Percentiles rank a stretch among this genome's conserved stretches.
Evolutionary conservation across 768 basidiomycete species (phyloP).

Genomic region (Boletus rubroflammeus): DNA sequence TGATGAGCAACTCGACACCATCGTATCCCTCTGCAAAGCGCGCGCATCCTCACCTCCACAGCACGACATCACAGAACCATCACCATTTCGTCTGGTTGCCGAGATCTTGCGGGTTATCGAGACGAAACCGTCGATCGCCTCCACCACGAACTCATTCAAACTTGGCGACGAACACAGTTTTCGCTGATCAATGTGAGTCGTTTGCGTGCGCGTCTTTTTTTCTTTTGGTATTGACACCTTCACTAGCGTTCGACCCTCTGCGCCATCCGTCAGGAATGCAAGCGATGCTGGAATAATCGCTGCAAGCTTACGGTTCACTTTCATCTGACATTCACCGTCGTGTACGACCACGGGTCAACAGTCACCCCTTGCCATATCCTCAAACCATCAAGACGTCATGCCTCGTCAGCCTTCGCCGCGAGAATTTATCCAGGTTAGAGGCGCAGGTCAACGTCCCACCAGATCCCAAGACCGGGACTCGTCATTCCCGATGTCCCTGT

Average conservation of each 20-base stretch:
- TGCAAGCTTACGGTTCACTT: conserved; percentile 69
- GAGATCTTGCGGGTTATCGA: too few relatives aligned
- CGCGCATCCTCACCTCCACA: conserved; percentile 34
- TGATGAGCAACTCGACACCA: conserved; percentile 67
- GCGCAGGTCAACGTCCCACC: too few relatives aligned
- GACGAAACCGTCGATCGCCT: too few relatives aligned
- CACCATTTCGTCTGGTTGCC: conserved; percentile 17
- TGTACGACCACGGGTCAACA: conserved; percentile 62
- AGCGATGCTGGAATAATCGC: conserved; percentile 68
- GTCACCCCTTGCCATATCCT: conserved; percentile 73
- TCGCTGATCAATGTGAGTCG: conserved; percentile 65
- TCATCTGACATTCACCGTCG: conserved; percentile 67
- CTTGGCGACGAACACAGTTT: too few relatives aligned
- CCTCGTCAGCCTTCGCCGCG: too few relatives aligned
- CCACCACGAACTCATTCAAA: too few relatives aligned
- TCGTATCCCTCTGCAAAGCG: conserved; percentile 63
- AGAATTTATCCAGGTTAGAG: too few relatives aligned
- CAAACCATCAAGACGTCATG: conserved; percentile 46
- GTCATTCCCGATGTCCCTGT: too few relatives aligned
- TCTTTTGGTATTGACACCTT: not conserved
- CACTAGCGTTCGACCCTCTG: conserved; percentile 68
- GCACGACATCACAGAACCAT: conserved; percentile 4
- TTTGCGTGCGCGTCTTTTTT: not conserved
- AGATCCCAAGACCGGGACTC: too few relatives aligned
- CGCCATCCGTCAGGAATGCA: conserved; percentile 62